Evolutionary conservation across 768 basidiomycete species (phyloP).

Genomic region (Hemileccinum rubropunctum): DNA sequence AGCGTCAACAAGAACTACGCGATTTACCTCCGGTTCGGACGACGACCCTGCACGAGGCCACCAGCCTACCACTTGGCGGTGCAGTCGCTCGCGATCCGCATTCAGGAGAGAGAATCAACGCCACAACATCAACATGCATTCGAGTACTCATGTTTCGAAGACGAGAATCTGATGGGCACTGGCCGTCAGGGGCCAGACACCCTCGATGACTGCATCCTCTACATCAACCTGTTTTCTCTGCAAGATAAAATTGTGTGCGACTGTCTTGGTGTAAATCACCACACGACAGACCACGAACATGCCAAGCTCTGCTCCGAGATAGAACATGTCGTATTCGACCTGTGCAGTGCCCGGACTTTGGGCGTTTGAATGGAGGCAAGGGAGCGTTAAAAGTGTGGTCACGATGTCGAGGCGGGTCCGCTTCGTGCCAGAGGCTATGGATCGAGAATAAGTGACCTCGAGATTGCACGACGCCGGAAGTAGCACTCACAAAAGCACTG

Average conservation of each 20-base stretch:
- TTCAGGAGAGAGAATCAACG: not conserved
- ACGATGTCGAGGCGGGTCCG: slow-evolving; percentile 27
- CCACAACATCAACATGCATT: not conserved
- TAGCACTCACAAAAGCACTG: slow-evolving; percentile 17
- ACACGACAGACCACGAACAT: slow-evolving; percentile 28
- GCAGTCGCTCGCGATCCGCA: not conserved
- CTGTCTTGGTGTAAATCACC: slow-evolving; percentile 13
- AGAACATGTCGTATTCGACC: slow-evolving; percentile 30
- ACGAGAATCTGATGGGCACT: slow-evolving; percentile 32
- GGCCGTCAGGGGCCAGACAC: slow-evolving; percentile 30
- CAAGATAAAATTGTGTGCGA: slow-evolving; percentile 30
- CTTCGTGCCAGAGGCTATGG: slow-evolving; percentile 19
- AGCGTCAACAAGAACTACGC: slow-evolving; percentile 1
- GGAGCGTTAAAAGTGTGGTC: slow-evolving; percentile 24
- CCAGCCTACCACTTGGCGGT: not conserved
- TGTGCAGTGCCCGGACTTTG: slow-evolving; percentile 5
- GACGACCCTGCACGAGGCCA: not conserved
- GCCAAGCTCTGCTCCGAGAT: slow-evolving; percentile 26
- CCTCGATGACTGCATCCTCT: slow-evolving; percentile 28
- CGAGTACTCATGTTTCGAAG: slow-evolving; percentile 17
- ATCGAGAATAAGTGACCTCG: slow-evolving; percentile 1
- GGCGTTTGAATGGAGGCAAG: slow-evolving; percentile 20
- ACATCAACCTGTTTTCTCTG: slow-evolving; percentile 28
- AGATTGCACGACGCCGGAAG: not conserved
- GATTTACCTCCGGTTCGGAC: not conserved